Conservation (phyloP, 129 eudicot species). For the Pseudognaphalium luteoalbum region DNA sequence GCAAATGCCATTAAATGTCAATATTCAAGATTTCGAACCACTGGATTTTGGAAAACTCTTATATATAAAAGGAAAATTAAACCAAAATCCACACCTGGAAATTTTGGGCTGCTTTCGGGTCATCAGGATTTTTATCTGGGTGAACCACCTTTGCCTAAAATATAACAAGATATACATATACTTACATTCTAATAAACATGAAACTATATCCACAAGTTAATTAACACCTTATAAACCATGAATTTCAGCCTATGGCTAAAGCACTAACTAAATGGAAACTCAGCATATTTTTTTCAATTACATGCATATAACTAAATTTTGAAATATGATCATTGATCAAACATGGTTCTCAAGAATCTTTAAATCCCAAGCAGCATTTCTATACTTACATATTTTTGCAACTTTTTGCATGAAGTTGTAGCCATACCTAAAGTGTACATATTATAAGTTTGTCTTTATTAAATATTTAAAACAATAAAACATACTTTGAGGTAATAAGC, state of each 20-base stretch:
- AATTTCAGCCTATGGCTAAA: neutral
- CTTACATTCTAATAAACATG: neutral
- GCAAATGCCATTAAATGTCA: constrained; percentile 10
- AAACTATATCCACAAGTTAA: neutral
- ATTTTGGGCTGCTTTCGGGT: constrained; percentile 74
- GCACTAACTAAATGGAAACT: neutral
- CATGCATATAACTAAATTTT: neutral
- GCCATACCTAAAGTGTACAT: neutral
- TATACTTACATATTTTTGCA: neutral
- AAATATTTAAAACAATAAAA: neutral
- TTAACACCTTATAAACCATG: neutral
- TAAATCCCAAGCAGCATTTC: too few relatives aligned
- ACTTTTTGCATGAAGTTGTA: neutral
- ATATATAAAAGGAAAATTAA: neutral
- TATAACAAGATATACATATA: constrained; percentile 28
- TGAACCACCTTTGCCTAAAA: constrained; percentile 78
- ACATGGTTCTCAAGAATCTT: neutral
- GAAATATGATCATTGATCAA: neutral
- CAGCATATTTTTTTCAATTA: neutral
- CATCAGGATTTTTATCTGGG: constrained; percentile 94
- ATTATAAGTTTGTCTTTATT: neutral
- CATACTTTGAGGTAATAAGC: constrained; percentile 77
- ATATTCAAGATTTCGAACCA: neutral
- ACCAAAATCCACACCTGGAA: constrained; percentile 56
- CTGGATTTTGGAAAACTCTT: neutral